Conservation (phyloP, 441 rosid species). For the Croton setiger region DNA sequence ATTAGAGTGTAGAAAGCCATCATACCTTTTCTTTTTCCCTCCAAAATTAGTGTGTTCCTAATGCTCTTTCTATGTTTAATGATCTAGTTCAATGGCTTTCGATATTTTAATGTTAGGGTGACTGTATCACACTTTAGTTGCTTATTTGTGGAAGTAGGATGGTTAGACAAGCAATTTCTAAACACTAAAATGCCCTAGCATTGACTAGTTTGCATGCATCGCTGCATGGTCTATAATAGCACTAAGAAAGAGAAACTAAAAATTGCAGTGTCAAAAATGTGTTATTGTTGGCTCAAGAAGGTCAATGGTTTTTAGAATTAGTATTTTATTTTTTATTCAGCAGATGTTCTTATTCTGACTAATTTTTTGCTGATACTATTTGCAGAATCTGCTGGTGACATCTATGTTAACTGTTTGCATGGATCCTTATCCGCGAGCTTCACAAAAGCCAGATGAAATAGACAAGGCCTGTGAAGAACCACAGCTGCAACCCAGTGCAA, state of each 20-base stretch:
- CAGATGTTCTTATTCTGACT: not conserved
- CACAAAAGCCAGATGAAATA: constrained; percentile 30
- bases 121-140: not conserved
- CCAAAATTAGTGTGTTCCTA: not conserved
- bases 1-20: too few species aligned
- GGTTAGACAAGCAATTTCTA: too few species aligned
- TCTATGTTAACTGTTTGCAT: constrained; percentile 52
- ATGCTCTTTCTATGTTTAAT: not conserved
- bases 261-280: not conserved
- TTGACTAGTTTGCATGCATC: constrained; percentile 5
- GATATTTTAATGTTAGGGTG: not conserved
- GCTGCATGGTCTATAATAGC: not conserved
- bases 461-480: constrained; percentile 34
- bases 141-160: too few species aligned
- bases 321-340: too few species aligned
- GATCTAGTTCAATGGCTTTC: not conserved
- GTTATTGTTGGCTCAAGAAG: too few species aligned
- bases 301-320: not conserved
- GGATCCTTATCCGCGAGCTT: constrained; percentile 44
- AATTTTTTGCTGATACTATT: not conserved
- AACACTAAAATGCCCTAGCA: not conserved
- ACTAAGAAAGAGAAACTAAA: not conserved
- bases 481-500: constrained; percentile 31
- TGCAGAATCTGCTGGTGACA: constrained; percentile 83
- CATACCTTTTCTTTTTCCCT: too few species aligned